These are phyloP conservation scores for Glonium stellatum DNA, from an alignment of 495 filamentous ascomycete species.

Conservation along the genomic window DNA sequence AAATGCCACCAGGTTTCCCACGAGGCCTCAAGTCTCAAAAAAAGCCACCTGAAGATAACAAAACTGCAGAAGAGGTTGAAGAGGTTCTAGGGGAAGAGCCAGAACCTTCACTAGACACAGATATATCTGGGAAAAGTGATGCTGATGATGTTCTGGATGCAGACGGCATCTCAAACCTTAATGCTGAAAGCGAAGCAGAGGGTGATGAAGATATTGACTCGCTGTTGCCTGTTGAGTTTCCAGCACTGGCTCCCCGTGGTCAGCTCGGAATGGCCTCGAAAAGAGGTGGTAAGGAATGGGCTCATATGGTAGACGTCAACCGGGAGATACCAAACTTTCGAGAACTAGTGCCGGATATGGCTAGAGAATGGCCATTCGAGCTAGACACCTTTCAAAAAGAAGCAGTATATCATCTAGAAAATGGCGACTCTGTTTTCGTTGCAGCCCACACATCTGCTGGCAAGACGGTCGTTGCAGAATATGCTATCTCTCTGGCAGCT, in stretches of 20 bases:
- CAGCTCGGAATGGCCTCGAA: slow-evolving; percentile 65
- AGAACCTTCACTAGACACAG: slow-evolving; percentile 37
- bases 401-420: slow-evolving; percentile 93
- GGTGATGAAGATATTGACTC: slow-evolving; percentile 81
- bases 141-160: slow-evolving; percentile 27
- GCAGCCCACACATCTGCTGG: slow-evolving; percentile 98
- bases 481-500: slow-evolving; percentile 89
- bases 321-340: slow-evolving; percentile 82
- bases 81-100: slow-evolving; percentile 65
- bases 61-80: slow-evolving; percentile 65
- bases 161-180: slow-evolving; percentile 13
- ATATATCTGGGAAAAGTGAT: slow-evolving; percentile 41
- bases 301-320: slow-evolving; percentile 94
- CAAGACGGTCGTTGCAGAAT: slow-evolving; percentile 97
- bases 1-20: slow-evolving; percentile 73
- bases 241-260: slow-evolving; percentile 78
- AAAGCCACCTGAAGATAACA: slow-evolving; percentile 49
- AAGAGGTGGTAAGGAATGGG: slow-evolving; percentile 81
- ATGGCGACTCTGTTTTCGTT: slow-evolving; percentile 95
- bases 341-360: slow-evolving; percentile 93
- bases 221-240: slow-evolving; percentile 87
- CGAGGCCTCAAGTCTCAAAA: slow-evolving; percentile 70
- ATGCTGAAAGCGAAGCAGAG: slow-evolving; percentile 37
- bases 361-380: slow-evolving; percentile 91
- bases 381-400: slow-evolving; percentile 98